Evolutionary conservation across 2,329 filamentous ascomycete species (phyloP).

Genomic region (Cladorrhinum sp.): DNA sequence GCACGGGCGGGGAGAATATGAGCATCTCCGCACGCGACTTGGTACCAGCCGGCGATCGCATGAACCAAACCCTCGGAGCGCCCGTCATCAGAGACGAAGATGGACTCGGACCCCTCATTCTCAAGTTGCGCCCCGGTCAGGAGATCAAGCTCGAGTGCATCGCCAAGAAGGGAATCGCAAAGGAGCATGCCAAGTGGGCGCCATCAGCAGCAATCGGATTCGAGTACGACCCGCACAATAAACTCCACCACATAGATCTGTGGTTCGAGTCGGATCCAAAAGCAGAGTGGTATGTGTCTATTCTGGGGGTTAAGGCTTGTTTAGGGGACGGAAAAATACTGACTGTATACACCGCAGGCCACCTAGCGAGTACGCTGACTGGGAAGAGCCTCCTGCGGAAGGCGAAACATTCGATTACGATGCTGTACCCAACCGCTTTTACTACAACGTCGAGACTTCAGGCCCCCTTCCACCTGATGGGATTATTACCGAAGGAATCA

Average conservation of each 20-base stretch:
- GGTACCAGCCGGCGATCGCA: constrained; percentile 65
- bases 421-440: constrained; percentile 79
- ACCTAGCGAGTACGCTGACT: constrained; percentile 73
- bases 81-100: constrained; percentile 84
- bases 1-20: constrained; percentile 83
- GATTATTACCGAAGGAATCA: constrained; percentile 85
- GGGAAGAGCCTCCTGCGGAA: constrained; percentile 75
- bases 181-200: constrained; percentile 98
- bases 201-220: constrained; percentile 90
- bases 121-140: constrained; percentile 85
- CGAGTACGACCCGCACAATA: constrained; percentile 98
- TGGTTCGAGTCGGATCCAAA: constrained; percentile 88
- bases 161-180: constrained; percentile 97
- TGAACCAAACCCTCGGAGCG: constrained; percentile 71
- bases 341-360: constrained; percentile 55
- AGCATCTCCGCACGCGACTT: constrained; percentile 91
- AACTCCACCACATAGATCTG: constrained; percentile 83
- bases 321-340: constrained; percentile 21
- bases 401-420: constrained; percentile 90
- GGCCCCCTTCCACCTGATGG: constrained; percentile 86
- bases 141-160: constrained; percentile 88
- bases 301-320: background rate
- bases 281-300: constrained; percentile 71
- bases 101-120: constrained; percentile 78
- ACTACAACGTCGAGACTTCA: constrained; percentile 87